Evolutionary conservation across 495 filamentous ascomycete genomes (phyloP).

Genomic region (Tuber brumale): DNA sequence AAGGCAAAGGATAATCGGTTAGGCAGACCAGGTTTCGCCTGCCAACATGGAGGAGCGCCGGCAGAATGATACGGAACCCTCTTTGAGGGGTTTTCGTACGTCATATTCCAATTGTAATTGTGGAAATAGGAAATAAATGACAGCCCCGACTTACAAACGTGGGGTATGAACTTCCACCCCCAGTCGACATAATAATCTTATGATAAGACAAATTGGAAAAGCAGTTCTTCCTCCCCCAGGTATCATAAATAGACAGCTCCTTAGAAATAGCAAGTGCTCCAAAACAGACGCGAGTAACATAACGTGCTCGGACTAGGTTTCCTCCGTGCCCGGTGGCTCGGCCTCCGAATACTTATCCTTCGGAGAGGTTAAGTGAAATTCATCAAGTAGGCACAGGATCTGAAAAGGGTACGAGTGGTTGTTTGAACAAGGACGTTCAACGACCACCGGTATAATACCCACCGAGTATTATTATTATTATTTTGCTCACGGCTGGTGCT

Average conservation of each 20-base stretch:
- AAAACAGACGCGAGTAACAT: slow-evolving; percentile 57
- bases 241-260: slow-evolving; percentile 55
- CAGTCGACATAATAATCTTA: slow-evolving; percentile 54
- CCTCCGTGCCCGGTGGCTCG: slow-evolving; percentile 44
- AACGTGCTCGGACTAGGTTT: slow-evolving; percentile 62
- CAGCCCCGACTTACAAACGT: slow-evolving; percentile 44
- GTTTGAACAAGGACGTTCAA: slow-evolving; percentile 33
- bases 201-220: slow-evolving; percentile 57
- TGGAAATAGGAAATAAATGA: too few relatives aligned
- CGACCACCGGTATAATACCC: neutral
- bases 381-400: slow-evolving; percentile 51
- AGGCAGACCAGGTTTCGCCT: neutral
- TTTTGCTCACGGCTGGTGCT: slow-evolving; percentile 13
- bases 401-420: slow-evolving; percentile 58
- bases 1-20: neutral
- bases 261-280: slow-evolving; percentile 49
- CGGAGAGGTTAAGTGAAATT: slow-evolving; percentile 42
- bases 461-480: neutral
- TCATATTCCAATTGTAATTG: neutral
- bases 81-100: neutral
- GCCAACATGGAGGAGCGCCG: neutral
- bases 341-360: slow-evolving; percentile 37
- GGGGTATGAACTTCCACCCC: slow-evolving; percentile 59
- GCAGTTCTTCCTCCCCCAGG: slow-evolving; percentile 52
- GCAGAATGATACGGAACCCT: neutral